Base-by-base conservation (phyloP, 192 early-diverging fungal species). In the Chytriomyces sp. region DNA sequence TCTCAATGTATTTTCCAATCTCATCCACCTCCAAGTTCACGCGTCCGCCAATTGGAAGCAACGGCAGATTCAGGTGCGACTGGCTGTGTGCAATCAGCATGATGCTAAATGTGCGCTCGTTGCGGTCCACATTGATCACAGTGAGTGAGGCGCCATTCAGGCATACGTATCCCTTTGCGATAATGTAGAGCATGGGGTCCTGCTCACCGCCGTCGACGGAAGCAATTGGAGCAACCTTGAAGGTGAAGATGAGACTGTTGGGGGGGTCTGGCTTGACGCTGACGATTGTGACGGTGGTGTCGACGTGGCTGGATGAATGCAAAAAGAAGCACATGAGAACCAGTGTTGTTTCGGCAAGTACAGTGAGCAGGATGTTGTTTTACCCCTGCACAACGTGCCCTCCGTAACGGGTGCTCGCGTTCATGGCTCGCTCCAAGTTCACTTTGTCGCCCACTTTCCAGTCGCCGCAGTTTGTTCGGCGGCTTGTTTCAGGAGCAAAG, bases 11-110 rank as follows among this genome's bases (percentile, higher is more conserved):
- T 80, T 99, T 99, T 66, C 94, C 95, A 78, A 99, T 86, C 91
- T 97, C 96, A 78, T 99, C 98, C 2, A 97, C 96, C 84, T 99
- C 98, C 60, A 99, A 82, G 80, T 99, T 99, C 67, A 98, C 93
- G 67, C 81, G 81, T 64, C 89, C 88, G 2, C 94, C 95, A 11
- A 90, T 78, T 45, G 86, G 77, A 82, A 93, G 92, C 8, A 59
- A 75, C 6, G 95, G 90, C 86, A 98, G 88, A 26, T 94, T 91
- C 18, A 97, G 94, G 47, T 91, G 86, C 9, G 78, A 73, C 84
- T 96, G 96, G 3, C 96, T 97, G 81, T 99, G 91, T 8, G 96
- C 92, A 77, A 99, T 94, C 84, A 99, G 88, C 96, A 98, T 98
- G 67, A 99, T 92, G 6, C 87, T 89, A 79, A 99, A 99, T 67